A percentile compares a stretch with the other conserved stretches of the same genome.
Evolutionary conservation across 2,329 filamentous ascomycete genomes (phyloP).

Genomic region (Hypomyces rosellus): DNA sequence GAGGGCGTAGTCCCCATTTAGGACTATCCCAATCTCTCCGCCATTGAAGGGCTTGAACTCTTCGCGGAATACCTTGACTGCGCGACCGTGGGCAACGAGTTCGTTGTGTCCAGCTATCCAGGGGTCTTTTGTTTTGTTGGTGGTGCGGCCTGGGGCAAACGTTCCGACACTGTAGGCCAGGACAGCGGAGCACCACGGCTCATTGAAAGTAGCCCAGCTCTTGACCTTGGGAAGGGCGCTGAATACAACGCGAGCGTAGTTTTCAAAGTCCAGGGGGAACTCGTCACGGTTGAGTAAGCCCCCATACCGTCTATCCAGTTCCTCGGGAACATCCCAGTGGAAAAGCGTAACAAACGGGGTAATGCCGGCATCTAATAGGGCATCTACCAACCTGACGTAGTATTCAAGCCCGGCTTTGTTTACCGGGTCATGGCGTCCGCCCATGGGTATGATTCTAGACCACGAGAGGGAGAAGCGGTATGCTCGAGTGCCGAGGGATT

Average conservation of each 20-base stretch:
- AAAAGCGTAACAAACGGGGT: slow-evolving; percentile 75
- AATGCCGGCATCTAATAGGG: slow-evolving; percentile 69
- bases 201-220: slow-evolving; percentile 87
- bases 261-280: slow-evolving; percentile 73
- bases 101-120: slow-evolving; percentile 81
- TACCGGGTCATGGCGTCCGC: slow-evolving; percentile 73
- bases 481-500: slow-evolving; percentile 62
- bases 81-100: slow-evolving; percentile 70
- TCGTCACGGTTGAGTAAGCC: slow-evolving; percentile 75
- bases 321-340: slow-evolving; percentile 83
- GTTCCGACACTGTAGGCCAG: slow-evolving; percentile 72
- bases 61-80: slow-evolving; percentile 75
- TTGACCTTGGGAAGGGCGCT: slow-evolving; percentile 69
- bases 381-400: slow-evolving; percentile 74
- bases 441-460: slow-evolving; percentile 80
- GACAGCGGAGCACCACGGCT: slow-evolving; percentile 80
- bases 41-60: slow-evolving; percentile 68
- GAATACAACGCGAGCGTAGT: slow-evolving; percentile 73
- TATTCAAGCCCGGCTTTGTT: slow-evolving; percentile 72
- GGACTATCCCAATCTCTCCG: slow-evolving; percentile 79
- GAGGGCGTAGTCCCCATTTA: slow-evolving; percentile 78
- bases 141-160: slow-evolving; percentile 78
- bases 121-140: slow-evolving; percentile 67
- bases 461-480: slow-evolving; percentile 85
- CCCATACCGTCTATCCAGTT: slow-evolving; percentile 71